Evolutionary conservation across 1,284 basidiomycete genomes (phyloP), one percentile per base, ranked within the genome.

Genomic region (Ustilago vetiveriae): DNA sequence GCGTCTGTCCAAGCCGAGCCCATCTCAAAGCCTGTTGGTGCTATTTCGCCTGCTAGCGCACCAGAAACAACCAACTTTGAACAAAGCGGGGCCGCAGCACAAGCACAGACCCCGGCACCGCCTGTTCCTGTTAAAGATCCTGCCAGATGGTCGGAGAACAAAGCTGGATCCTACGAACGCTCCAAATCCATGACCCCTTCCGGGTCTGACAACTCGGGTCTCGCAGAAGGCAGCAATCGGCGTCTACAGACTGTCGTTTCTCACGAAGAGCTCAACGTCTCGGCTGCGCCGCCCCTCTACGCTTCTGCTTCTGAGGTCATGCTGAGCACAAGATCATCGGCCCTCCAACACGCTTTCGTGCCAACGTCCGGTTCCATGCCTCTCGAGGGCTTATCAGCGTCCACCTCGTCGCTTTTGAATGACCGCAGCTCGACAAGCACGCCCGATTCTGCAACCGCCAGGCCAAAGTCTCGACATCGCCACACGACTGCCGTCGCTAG

Each of bases 231-330:
- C 5, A 42, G 21, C 29, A 32, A 40, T 26, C 53, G 68, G 11
- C 62, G 62, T 22, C 41, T 71, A 22, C 63, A 65, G 22, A 70
- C 67, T 8, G 62, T 70, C 24, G 57, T 65, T 11, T 71, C 68
- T 23, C 62, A 71, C 21, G 68, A 71, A 30, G 60, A 57, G 36
- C 57, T 71, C 11, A 54, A 54, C 27, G 53, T 60, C 1, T 35
- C 56, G 13, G 29, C 32, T 6, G 37, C 36, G 6, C 41, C 44
- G 0, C 14, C 42, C 8, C 27, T 58, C 14, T 37, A 53, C 14
- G 35, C 54, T 6, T 57, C 54, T 8, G 42, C 62, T 9, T 57
- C 62, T 1, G 55, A 53, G 9, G 30, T 47, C 16, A 13, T 53
- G 35, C 11, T 50, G 11, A 27, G n/a, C 4, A 30, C 40, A 6